These are phyloP conservation scores for Rhodamnia argentea DNA, from an alignment of 345 rosid species.

Conservation along the genomic window DNA sequence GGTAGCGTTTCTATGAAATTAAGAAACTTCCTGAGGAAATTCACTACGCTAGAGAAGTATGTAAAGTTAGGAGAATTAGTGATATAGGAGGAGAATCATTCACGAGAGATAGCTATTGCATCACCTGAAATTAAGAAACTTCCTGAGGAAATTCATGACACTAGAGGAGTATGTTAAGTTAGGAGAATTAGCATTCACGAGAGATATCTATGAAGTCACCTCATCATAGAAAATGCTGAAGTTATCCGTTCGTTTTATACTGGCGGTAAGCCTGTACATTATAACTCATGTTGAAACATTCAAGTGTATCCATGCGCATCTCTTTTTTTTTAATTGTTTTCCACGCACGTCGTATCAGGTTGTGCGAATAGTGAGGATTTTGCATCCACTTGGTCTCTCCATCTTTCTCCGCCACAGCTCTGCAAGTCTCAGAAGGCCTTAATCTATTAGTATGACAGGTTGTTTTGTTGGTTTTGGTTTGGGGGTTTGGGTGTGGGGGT, in stretches of 20 bases:
- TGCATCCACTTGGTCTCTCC: neutral
- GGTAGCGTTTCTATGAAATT: neutral
- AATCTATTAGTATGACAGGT: neutral
- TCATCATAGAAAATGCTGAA: neutral
- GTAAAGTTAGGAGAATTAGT: neutral
- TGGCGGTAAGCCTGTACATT: neutral
- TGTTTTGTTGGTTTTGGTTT: no score
- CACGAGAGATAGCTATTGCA: neutral
- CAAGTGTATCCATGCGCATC: neutral
- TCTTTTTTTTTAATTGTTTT: neutral
- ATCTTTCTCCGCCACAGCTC: neutral
- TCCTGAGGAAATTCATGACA: no score
- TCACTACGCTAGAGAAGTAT: neutral
- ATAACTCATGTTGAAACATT: neutral
- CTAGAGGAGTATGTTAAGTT: no score
- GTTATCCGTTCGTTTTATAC: neutral
- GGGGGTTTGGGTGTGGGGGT: no score
- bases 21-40: neutral
- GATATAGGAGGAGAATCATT: neutral
- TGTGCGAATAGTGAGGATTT: neutral
- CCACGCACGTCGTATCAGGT: neutral
- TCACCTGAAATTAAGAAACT: neutral
- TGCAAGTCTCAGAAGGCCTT: neutral
- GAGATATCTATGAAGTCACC: neutral
- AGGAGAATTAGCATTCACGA: neutral